Conservation (phyloP, 306 rosid genomes). For the Lagenaria siceraria region DNA sequence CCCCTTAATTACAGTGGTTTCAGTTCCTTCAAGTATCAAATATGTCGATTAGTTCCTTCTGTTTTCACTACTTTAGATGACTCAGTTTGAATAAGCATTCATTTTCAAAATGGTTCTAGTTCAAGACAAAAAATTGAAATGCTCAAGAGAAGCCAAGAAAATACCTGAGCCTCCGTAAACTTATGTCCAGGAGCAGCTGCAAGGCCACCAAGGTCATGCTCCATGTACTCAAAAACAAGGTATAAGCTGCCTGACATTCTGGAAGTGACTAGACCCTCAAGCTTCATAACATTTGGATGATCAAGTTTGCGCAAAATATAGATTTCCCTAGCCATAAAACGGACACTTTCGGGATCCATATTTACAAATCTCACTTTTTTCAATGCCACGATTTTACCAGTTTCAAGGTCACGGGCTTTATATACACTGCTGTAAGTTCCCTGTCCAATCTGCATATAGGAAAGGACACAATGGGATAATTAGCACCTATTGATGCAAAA, state of each 20-base stretch:
- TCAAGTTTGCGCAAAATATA: slow-evolving; percentile 79
- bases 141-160: background rate
- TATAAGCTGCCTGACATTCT: slow-evolving; percentile 63
- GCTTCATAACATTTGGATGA: slow-evolving; percentile 92
- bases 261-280: slow-evolving; percentile 76
- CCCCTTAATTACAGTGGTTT: background rate
- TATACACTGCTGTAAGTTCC: slow-evolving; percentile 92
- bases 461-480: background rate
- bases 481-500: background rate
- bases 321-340: slow-evolving; percentile 94
- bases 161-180: slow-evolving; percentile 76
- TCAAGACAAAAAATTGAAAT: background rate
- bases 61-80: background rate
- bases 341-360: slow-evolving; percentile 76
- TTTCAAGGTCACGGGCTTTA: slow-evolving; percentile 74
- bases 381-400: slow-evolving; percentile 73
- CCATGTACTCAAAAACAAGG: slow-evolving; percentile 96
- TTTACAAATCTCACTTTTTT: slow-evolving; percentile 84
- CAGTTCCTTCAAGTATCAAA: background rate
- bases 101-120: background rate
- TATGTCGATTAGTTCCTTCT: background rate
- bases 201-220: slow-evolving; percentile 81
- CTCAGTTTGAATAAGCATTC: background rate
- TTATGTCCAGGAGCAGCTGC: slow-evolving; percentile 43
- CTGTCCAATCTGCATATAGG: slow-evolving; percentile 64